Percentiles rank a stretch among this genome's conserved stretches.
Evolutionary conservation across 495 filamentous ascomycete species (phyloP).

Genomic region (Rusavskia elegans): DNA sequence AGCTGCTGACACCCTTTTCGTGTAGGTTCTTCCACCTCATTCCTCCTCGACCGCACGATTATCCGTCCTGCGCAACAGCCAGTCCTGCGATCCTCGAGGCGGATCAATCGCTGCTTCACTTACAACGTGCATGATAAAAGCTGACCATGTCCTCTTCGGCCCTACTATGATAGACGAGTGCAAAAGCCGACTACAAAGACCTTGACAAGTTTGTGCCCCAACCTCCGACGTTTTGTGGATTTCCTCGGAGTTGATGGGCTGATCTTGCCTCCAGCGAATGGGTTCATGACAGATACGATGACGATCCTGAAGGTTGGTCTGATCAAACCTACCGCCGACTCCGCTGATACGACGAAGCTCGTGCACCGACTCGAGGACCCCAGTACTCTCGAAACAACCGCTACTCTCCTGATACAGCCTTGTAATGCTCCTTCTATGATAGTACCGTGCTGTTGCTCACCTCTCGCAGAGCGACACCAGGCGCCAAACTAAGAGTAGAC

Average conservation of each 20-base stretch:
- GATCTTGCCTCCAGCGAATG: slow-evolving; percentile 46
- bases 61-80: not conserved
- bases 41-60: slow-evolving; percentile 10
- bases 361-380: slow-evolving; percentile 24
- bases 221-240: not conserved
- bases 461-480: slow-evolving; percentile 25
- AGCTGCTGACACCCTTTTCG: not conserved
- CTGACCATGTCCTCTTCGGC: slow-evolving; percentile 38
- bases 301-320: slow-evolving; percentile 33
- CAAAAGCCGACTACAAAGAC: slow-evolving; percentile 35
- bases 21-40: slow-evolving; percentile 23
- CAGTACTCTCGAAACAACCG: slow-evolving; percentile 21
- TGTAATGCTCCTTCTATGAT: slow-evolving; percentile 23
- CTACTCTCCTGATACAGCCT: slow-evolving; percentile 32
- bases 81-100: slow-evolving; percentile 17
- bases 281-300: slow-evolving; percentile 81
- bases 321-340: not conserved
- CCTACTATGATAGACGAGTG: slow-evolving; percentile 34
- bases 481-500: slow-evolving; percentile 68
- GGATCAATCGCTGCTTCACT: slow-evolving; percentile 24
- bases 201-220: slow-evolving; percentile 34
- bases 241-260: not conserved
- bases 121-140: slow-evolving; percentile 32
- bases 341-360: slow-evolving; percentile 12
- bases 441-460: slow-evolving; percentile 2